Base-by-base conservation (phyloP, 352 stramenopile genomes). In the Hyphochytrium catenoides region DNA sequence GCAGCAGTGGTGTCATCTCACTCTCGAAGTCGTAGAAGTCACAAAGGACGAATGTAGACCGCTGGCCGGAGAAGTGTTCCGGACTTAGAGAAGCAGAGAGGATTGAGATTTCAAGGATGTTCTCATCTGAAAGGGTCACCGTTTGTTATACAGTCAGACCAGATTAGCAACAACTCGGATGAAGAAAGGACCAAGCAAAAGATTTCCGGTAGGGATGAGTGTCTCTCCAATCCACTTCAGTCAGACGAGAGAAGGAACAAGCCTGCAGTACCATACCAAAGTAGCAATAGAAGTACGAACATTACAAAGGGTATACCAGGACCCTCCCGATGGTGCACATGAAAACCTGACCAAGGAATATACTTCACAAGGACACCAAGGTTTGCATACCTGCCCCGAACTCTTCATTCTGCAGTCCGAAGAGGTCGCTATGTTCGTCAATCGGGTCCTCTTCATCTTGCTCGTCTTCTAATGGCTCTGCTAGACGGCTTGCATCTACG, bases 21-120 rank as follows among this genome's bases (percentile, higher is more conserved):
- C 74, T 87, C 47, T 94, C 78, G 40, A 87, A 94, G 44, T 92
- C 74, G 44, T 85, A 93, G 40, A 94, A 94, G 39, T 94, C 81
- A 21, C 83, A 74, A 12, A 93, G 42, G 4, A 89, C 56, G 43
- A 93, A 93, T 9, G 75, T 90, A 1, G 72, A 88, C 1, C 63
- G 55, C 36, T 63, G 78, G 9, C 51, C 48, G 4, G 57, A 57
- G 31, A 90, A 50, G 27, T 59, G 57, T 8, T 34, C 62, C 22
- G 46, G 56, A 38, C 87, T 65, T 30, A 91, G 76, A 20, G 51
- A 53, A 4, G 51, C 77, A 8, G 48, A 56, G 34, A 81, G 22
- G 36, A 94, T 63, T 48, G 62, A 79, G 26, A 94, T 48, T 56
- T 93, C 79, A 17, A 93, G 41, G 29, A 93, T 46, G 38, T 93